Base-by-base conservation (phyloP, 1,139 yeast species). In the Suhomyces maxii region DNA sequence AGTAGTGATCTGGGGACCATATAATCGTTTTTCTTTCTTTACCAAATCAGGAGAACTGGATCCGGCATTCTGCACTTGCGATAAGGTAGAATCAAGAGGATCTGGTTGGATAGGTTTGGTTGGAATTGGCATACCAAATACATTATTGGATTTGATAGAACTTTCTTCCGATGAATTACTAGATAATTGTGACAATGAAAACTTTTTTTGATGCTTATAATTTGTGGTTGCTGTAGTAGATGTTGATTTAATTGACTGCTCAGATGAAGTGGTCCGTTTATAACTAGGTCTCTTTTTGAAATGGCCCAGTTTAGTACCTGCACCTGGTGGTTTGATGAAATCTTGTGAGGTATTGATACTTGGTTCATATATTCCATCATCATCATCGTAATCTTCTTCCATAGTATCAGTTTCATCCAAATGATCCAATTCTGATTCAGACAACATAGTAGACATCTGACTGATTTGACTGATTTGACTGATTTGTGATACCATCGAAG, bases 401-500 rank as follows among this genome's bases (percentile, higher is more conserved):
- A 67, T 67, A 61, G 79, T 65, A 67, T 81, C 64, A 59, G 80
- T 63, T 70, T 72, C 69, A 65, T 76, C 65, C 59, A 69, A 47
- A 57, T 66, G 55, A 49, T 74, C 76, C 54, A 72, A 52, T 56
- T 76, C 80, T 6, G 76, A 71, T 46, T 72, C 80, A 8, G 79
- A 71, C 55, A 73, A 54, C 74, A 72, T 72, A 26, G 79, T 77
- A 2, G 83, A 79, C 53, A 79, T 71, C 54, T 83, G 86, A 42
- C 87, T 82, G 36, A 77, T 57, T 42, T 76, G 80, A 49, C 83
- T 78, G 25, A 76, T 56, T 53, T 79, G 79, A 46, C 86, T 81
- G 33, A 78, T 69, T 13, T 83, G 88, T 0, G 91, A 84, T 2
- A 84, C 67, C 66, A 84, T 79, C 0, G 91, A 84, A 6, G 82